Percentiles rank a stretch among this genome's conserved stretches.
Conservation (phyloP, 192 early-diverging fungal genomes). For the Backusella mclennaniae region DNA sequence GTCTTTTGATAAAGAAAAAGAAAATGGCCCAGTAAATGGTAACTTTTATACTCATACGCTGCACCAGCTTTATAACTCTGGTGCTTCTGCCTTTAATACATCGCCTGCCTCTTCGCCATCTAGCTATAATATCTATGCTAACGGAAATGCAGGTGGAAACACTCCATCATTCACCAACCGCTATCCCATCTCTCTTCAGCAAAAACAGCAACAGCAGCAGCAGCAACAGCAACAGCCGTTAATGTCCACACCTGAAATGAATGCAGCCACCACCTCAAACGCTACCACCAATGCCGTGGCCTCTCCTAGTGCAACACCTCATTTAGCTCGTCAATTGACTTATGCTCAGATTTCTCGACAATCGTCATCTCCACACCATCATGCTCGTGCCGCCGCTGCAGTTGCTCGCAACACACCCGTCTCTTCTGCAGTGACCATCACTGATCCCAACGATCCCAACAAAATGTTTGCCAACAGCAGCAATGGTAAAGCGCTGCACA, state of each 20-base stretch:
- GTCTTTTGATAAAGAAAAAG: conserved; percentile 17
- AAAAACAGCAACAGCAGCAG: conserved; percentile 6
- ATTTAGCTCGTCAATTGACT: conserved; percentile 75
- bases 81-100: background rate
- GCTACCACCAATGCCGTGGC: background rate
- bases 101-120: conserved; percentile 14
- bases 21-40: conserved; percentile 4
- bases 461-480: conserved; percentile 34
- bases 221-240: background rate
- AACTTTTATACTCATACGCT: background rate
- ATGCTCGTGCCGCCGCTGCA: conserved; percentile 85
- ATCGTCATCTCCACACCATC: conserved; percentile 81
- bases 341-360: conserved; percentile 72
- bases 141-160: background rate
- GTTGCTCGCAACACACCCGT: conserved; percentile 61
- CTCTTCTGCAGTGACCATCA: conserved; percentile 52
- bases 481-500: background rate
- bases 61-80: conserved; percentile 2
- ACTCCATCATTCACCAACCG: conserved; percentile 1
- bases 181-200: conserved; percentile 1
- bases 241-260: background rate
- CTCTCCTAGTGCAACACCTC: conserved; percentile 42
- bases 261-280: background rate
- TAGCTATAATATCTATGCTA: conserved; percentile 1
- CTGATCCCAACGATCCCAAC: conserved; percentile 53